Evolutionary conservation across 331 rosid species (phyloP), one percentile per base, ranked within the genome.

Genomic region (Pyrus hybrid): DNA sequence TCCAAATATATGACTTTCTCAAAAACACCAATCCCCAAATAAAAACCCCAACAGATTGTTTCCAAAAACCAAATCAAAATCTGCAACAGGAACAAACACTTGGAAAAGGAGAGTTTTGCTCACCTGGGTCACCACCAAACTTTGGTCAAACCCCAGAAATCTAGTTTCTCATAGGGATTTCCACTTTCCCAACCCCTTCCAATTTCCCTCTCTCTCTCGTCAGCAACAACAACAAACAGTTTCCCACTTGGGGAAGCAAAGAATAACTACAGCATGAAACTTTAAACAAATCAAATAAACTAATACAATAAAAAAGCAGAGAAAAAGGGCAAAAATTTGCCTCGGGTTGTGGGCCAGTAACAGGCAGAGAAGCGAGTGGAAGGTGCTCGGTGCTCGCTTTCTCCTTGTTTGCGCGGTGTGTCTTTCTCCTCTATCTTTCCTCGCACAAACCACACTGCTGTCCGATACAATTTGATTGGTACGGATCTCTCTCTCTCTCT

Each of bases 61-160:
- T 67, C 84, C 71, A 63, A 58, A 80, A 80, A 21, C 68, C 77
- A 70, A 23, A 26, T 32, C 18, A 75, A 75, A 65, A 41, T 69
- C 16, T 22, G 30, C 8, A 47, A 60, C 23, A 75, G n/a, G 33
- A 26, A 43, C 45, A 26, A 35, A 68, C 45, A 73, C 32, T 20
- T 10, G 35, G 70, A 71, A 76, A 68, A 54, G 30, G 35, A 18
- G 17, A 20, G 17, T 63, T 62, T 63, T 68, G 66, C 75, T 72
- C 79, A 81, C 88, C 88, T 79, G 84, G 86, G 86, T 81, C 73
- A 83, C 71, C 77, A 62, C 23, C 58, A 70, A 68, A 69, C 22
- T 45, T 32, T 49, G 77, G 80, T 76, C 86, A 85, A 56, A 23
- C 53, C 70, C 60, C 75, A 75, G 63, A 83, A 73, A 73, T 63